Percentiles rank a stretch among this genome's conserved stretches.
phyloP scores from a whole-genome alignment of 352 stramenopile genomes.

The Aphanomyces cochlioides region DNA sequence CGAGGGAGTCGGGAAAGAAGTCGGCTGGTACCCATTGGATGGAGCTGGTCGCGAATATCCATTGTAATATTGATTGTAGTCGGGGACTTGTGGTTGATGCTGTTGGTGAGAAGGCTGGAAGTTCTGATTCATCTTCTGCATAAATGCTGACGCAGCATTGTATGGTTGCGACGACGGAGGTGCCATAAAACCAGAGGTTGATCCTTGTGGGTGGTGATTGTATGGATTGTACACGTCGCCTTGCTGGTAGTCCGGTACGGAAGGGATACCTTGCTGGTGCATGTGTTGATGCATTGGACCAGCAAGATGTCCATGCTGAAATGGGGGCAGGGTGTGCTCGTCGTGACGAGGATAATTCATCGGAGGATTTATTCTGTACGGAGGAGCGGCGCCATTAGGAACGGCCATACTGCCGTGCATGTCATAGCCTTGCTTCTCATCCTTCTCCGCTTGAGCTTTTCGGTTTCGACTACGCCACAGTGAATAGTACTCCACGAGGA shows the following conservation, averaged over 20 bases:
- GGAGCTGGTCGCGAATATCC: not conserved
- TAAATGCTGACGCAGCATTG: conserved; percentile 9
- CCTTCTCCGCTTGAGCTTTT: conserved; percentile 2
- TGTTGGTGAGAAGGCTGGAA: not conserved
- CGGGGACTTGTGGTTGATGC: not conserved
- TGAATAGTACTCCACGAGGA: too few relatives aligned
- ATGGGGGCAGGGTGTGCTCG: not conserved
- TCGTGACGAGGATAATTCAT: not conserved
- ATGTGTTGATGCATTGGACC: conserved; percentile 3
- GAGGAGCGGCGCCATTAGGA: not conserved
- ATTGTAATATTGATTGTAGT: conserved; percentile 3
- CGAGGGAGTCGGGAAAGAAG: not conserved
- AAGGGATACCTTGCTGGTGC: not conserved
- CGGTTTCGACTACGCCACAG: not conserved
- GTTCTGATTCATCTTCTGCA: conserved; percentile 24
- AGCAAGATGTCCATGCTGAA: not conserved
- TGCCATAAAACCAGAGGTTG: not conserved
- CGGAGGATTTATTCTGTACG: not conserved
- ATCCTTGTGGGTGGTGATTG: not conserved
- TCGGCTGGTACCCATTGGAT: not conserved
- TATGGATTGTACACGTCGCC: too few relatives aligned
- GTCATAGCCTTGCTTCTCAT: not conserved
- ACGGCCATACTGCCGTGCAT: too few relatives aligned
- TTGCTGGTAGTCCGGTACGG: not conserved
- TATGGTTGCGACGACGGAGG: not conserved